phyloP scores from a whole-genome alignment of 2,329 filamentous ascomycete genomes.

The Ceratocystis ficicola region DNA sequence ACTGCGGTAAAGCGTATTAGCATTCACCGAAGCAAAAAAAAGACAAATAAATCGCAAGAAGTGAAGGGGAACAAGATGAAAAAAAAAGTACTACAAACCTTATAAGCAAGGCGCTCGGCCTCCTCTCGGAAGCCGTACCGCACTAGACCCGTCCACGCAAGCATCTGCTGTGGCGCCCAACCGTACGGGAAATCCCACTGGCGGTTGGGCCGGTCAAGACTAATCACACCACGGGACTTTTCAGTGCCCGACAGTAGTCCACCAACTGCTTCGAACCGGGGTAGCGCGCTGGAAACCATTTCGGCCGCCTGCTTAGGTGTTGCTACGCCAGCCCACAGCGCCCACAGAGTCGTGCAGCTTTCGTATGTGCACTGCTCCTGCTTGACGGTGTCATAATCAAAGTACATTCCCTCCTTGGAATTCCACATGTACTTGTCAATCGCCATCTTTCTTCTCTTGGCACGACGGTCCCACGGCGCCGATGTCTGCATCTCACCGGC shows the following conservation, averaged over 20 bases:
- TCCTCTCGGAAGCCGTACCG: slow-evolving; percentile 88
- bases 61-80: not conserved
- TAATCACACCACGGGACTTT: slow-evolving; percentile 68
- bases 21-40: not conserved
- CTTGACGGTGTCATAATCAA: slow-evolving; percentile 85
- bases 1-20: slow-evolving; percentile 31
- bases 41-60: not conserved
- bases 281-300: slow-evolving; percentile 70
- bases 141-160: slow-evolving; percentile 86
- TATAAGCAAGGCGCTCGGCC: slow-evolving; percentile 79
- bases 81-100: slow-evolving; percentile 29
- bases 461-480: slow-evolving; percentile 78
- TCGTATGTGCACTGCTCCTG: slow-evolving; percentile 76
- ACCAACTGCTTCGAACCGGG: slow-evolving; percentile 76
- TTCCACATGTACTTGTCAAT: slow-evolving; percentile 96
- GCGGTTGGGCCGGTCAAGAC: slow-evolving; percentile 75
- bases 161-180: slow-evolving; percentile 97
- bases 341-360: slow-evolving; percentile 89
- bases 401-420: slow-evolving; percentile 86
- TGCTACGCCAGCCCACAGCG: slow-evolving; percentile 86
- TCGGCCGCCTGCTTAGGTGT: slow-evolving; percentile 74
- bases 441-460: slow-evolving; percentile 66
- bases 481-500: slow-evolving; percentile 67
- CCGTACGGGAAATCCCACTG: slow-evolving; percentile 99
- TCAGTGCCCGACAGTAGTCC: slow-evolving; percentile 84